phyloP scores from a whole-genome alignment of 768 basidiomycete species.

The Pleurotus tuoliensis region DNA sequence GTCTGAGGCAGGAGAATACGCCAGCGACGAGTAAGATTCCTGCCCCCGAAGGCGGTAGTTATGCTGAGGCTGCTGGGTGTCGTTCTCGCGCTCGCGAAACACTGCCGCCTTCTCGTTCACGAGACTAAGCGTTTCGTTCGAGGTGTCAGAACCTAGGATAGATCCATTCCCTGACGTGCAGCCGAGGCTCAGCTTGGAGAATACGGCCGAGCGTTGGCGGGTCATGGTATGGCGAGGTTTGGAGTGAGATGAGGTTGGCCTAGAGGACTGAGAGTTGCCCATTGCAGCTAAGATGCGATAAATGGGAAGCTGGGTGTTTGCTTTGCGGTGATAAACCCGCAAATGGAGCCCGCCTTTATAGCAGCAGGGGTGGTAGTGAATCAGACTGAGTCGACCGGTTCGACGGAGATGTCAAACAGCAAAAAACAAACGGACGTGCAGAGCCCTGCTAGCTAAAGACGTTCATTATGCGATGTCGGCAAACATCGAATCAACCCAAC shows the following conservation, averaged over 20 bases:
- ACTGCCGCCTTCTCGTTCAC: slow-evolving; percentile 19
- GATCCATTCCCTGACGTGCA: slow-evolving; percentile 33
- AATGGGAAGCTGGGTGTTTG: slow-evolving; percentile 21
- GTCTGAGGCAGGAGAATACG: slow-evolving; percentile 15
- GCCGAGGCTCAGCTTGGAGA: slow-evolving; percentile 37
- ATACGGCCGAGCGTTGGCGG: slow-evolving; percentile 30
- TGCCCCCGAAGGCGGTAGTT: slow-evolving; percentile 20
- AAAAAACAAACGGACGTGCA: slow-evolving; percentile 8
- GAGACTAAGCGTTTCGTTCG: slow-evolving; percentile 36
- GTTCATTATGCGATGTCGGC: slow-evolving; percentile 7
- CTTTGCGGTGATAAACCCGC: not conserved
- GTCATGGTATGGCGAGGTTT: slow-evolving; percentile 17
- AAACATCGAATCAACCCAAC: slow-evolving; percentile 4
- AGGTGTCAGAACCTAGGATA: slow-evolving; percentile 28
- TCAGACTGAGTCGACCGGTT: slow-evolving; percentile 8
- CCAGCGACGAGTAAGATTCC: slow-evolving; percentile 24
- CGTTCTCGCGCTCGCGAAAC: not conserved
- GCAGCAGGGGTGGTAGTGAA: not conserved
- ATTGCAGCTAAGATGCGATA: slow-evolving; percentile 13
- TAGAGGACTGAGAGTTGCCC: slow-evolving; percentile 12
- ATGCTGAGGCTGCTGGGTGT: not conserved
- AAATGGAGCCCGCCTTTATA: slow-evolving; percentile 2
- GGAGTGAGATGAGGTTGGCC: not conserved
- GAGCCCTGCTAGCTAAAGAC: slow-evolving; percentile 7
- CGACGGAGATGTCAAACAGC: slow-evolving; percentile 6